Evolutionary conservation across 2,329 filamentous ascomycete species (phyloP).

Genomic region (Pyrenochaeta sp.): DNA sequence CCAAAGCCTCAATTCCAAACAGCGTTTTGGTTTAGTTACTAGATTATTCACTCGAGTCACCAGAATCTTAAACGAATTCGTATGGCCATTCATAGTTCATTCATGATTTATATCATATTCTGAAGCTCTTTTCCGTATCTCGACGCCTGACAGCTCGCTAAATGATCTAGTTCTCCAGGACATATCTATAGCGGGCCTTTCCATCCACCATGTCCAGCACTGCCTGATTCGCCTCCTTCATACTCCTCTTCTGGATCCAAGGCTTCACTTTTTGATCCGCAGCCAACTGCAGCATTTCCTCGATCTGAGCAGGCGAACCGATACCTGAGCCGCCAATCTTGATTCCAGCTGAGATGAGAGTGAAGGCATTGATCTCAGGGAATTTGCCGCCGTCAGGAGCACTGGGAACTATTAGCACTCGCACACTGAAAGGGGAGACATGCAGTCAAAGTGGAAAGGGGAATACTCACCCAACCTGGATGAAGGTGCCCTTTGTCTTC

Average conservation of each 20-base stretch:
- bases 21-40: too few species aligned
- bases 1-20: too few species aligned
- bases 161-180: conserved; percentile 37
- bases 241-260: conserved; percentile 67
- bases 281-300: conserved; percentile 61
- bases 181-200: conserved; percentile 57
- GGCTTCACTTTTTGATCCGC: conserved; percentile 65
- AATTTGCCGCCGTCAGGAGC: conserved; percentile 39
- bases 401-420: conserved; percentile 4
- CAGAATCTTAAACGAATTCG: too few species aligned
- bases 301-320: conserved; percentile 31
- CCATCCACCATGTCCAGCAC: conserved; percentile 65
- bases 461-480: conserved; percentile 63
- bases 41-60: too few species aligned
- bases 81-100: too few species aligned
- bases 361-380: conserved; percentile 60
- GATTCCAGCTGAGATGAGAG: conserved; percentile 51
- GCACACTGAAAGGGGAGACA: too few species aligned
- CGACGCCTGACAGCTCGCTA: too few species aligned
- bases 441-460: background rate
- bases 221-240: conserved; percentile 63
- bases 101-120: too few species aligned
- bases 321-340: conserved; percentile 35
- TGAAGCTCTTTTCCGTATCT: too few species aligned
- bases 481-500: conserved; percentile 65